phyloP scores from a whole-genome alignment of 495 filamentous ascomycete species.

The Penicillium paxilli region DNA sequence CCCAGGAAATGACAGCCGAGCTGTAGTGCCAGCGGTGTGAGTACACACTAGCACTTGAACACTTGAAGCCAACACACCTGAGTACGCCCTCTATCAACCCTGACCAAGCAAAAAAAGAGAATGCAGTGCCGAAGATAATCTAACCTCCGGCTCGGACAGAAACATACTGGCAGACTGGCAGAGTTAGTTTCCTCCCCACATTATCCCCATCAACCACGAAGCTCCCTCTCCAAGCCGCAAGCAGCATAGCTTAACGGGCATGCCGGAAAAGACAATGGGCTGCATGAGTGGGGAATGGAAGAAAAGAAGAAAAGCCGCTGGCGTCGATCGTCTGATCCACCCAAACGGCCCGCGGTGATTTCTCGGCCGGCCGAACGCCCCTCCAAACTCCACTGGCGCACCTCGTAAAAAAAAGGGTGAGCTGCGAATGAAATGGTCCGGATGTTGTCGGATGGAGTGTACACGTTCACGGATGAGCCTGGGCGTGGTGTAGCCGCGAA shows the following conservation, averaged over 20 bases:
- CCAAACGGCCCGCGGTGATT: conserved; percentile 8
- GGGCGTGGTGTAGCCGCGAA: neutral
- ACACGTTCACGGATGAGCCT: neutral
- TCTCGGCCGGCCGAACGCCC: conserved; percentile 23
- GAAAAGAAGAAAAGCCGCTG: neutral
- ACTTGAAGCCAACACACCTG: no score
- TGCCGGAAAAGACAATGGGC: no score
- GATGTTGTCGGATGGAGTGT: neutral
- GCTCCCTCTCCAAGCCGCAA: neutral
- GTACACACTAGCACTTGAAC: no score
- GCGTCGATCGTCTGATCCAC: conserved; percentile 7
- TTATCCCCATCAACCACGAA: no score
- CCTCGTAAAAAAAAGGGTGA: neutral
- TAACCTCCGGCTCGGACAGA: no score
- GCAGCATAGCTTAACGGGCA: neutral
- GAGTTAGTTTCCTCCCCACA: no score
- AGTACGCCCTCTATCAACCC: no score
- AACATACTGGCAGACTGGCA: no score
- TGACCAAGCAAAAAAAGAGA: no score
- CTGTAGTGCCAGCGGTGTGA: no score
- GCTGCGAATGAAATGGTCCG: neutral
- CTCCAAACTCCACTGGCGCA: neutral
- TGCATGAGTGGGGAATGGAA: neutral
- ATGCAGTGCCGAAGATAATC: no score
- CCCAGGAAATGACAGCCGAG: no score